These are phyloP conservation scores for Talaromyces adpressus DNA, from an alignment of 495 filamentous ascomycete genomes.

Conservation along the genomic window DNA sequence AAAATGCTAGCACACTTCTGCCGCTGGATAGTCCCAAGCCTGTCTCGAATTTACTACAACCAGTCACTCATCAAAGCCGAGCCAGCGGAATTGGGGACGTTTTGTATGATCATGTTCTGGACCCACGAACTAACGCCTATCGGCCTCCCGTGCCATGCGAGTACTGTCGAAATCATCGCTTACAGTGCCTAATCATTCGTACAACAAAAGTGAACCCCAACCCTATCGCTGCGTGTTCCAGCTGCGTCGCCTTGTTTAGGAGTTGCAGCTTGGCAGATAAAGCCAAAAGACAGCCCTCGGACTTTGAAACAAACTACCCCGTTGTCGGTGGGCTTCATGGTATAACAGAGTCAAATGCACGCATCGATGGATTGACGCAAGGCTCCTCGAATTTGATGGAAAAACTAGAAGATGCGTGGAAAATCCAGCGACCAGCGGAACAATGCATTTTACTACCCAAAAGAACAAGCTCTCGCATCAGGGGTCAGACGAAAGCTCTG, in stretches of 20 bases:
- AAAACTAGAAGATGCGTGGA: neutral
- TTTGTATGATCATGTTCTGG: neutral
- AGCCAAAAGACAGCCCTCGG: constrained; percentile 34
- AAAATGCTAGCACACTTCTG: neutral
- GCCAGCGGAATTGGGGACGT: neutral
- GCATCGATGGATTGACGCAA: neutral
- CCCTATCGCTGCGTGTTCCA: constrained; percentile 60
- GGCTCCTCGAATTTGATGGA: neutral
- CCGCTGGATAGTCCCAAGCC: neutral
- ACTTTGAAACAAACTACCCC: constrained; percentile 38
- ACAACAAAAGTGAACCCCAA: constrained; percentile 41
- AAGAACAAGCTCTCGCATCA: constrained; percentile 17
- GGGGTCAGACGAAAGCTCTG: constrained; percentile 20
- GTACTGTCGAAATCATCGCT: constrained; percentile 33
- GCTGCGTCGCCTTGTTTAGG: constrained; percentile 68
- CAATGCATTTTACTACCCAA: neutral
- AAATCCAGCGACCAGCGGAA: neutral
- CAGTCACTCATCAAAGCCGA: neutral
- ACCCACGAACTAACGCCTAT: neutral
- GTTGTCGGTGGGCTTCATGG: constrained; percentile 36
- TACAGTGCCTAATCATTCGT: constrained; percentile 40
- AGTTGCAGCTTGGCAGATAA: constrained; percentile 58
- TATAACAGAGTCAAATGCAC: constrained; percentile 22
- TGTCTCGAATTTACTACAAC: neutral
- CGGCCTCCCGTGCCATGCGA: constrained; percentile 30